phyloP scores from a whole-genome alignment of 2,329 filamentous ascomycete genomes.

The Ceratocystis papillata region DNA sequence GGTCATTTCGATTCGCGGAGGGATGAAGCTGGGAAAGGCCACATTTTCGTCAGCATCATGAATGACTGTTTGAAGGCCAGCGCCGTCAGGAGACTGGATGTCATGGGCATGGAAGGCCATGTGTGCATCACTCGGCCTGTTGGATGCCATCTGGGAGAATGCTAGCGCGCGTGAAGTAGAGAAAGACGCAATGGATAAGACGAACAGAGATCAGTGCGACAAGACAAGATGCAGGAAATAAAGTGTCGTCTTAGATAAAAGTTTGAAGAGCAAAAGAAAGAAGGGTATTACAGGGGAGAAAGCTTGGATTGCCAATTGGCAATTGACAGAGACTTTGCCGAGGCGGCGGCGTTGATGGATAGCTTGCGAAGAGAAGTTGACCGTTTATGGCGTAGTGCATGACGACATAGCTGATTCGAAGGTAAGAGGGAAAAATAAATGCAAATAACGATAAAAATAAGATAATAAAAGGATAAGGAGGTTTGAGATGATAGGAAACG shows the following conservation, averaged over 20 bases:
- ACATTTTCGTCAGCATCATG: not conserved
- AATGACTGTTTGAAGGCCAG: not conserved
- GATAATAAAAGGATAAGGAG: not conserved
- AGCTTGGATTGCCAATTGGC: slow-evolving; percentile 1
- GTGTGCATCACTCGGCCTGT: not conserved
- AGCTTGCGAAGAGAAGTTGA: not conserved
- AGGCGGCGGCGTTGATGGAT: not conserved
- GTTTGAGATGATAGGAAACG: not conserved
- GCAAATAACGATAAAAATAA: not conserved
- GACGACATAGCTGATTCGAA: not conserved
- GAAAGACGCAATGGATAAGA: not conserved
- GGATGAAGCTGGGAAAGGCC: slow-evolving; percentile 11
- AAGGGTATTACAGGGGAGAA: not conserved
- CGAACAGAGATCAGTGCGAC: not conserved
- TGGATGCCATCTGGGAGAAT: not conserved
- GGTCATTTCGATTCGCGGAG: slow-evolving; percentile 18
- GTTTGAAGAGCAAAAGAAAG: not conserved
- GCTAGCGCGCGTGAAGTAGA: not conserved
- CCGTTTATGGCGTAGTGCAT: slow-evolving; percentile 10
- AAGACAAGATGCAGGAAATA: not conserved
- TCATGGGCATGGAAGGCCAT: slow-evolving; percentile 2
- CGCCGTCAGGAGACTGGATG: not conserved
- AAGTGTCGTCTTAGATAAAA: not conserved
- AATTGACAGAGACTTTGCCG: not conserved
- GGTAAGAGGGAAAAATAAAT: not conserved